Evolutionary conservation across 805 yeast species (phyloP), one percentile per base, ranked within the genome.

Genomic region (Komagataella kurtzmanii): DNA sequence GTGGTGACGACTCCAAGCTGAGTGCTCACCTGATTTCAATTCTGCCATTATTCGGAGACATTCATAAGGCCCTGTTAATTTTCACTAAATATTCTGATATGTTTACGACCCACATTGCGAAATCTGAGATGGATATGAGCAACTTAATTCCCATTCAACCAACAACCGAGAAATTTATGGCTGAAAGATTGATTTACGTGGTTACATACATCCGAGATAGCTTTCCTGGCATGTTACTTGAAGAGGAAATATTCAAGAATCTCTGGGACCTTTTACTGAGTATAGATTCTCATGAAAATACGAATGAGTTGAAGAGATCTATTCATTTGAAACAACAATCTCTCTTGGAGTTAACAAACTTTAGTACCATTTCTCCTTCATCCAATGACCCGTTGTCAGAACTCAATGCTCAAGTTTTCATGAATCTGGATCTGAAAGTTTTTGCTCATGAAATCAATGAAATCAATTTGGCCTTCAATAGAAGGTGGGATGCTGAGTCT

Each of bases 401-500:
- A 10, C 48, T 55, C 7, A 58, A 61, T 50, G 64, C 66, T 58
- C 74, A 75, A 3, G 61, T 67, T 5, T 86, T 90, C 60, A 59
- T 88, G 54, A 73, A 75, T 30, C 54, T 77, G 36, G 77, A 80
- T 57, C 60, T 80, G 17, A 70, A 75, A 3, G 69, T 70, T 6
- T 66, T 90, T 45, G 85, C 91, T 0, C 62, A 70, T 10, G 83
- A 83, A 57, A 75, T 91, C 45, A 81, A 82, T 56, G 67, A 71
- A 18, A 82, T 89, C 53, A 88, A 86, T 62, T 68, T 82, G 53
- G 75, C 74, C 50, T 86, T 85, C 59, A 80, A 79, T 64, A 66
- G 65, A 17, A 60, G 66, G 2, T 91, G 97, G 97, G 82, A 86
- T 52, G 89, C 96, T 3, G 75, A 83, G 54, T 66, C 70, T 12